Evolutionary conservation across 2,329 filamentous ascomycete species (phyloP).

Genomic region (Fusarium torreyae): DNA sequence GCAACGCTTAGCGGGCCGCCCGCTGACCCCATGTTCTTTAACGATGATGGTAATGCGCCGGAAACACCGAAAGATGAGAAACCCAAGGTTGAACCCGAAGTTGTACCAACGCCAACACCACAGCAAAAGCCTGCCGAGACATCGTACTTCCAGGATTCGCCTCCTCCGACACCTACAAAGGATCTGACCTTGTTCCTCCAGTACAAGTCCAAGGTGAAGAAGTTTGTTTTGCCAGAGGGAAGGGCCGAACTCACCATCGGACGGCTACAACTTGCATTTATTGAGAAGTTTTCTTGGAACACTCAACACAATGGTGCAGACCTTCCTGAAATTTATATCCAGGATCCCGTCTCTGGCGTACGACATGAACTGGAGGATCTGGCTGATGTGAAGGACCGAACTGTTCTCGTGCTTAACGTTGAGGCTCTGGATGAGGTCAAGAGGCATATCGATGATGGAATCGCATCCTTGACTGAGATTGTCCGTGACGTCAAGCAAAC

Average conservation of each 20-base stretch:
- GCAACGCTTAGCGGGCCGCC: constrained; percentile 73
- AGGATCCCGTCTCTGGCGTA: constrained; percentile 95
- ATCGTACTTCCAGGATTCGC: constrained; percentile 72
- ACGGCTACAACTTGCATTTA: constrained; percentile 93
- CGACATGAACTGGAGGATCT: constrained; percentile 96
- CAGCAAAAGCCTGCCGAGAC: constrained; percentile 61
- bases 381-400: constrained; percentile 92
- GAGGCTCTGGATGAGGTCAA: constrained; percentile 97
- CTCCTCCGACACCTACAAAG: constrained; percentile 78
- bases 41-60: constrained; percentile 32
- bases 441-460: constrained; percentile 92
- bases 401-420: constrained; percentile 94
- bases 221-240: constrained; percentile 90
- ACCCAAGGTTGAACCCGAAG: constrained; percentile 44
- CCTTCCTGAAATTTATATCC: constrained; percentile 96
- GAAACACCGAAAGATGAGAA: constrained; percentile 40
- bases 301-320: constrained; percentile 94
- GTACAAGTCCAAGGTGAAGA: constrained; percentile 97
- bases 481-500: constrained; percentile 90
- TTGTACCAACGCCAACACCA: constrained; percentile 51
- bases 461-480: constrained; percentile 83
- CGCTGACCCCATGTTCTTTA: constrained; percentile 60
- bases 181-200: constrained; percentile 95
- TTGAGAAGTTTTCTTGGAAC: constrained; percentile 99
- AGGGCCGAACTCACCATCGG: constrained; percentile 88